Evolutionary conservation across 2,329 filamentous ascomycete species (phyloP), one percentile per base, ranked within the genome.

Genomic region (Ploettnerulaceae sp.): DNA sequence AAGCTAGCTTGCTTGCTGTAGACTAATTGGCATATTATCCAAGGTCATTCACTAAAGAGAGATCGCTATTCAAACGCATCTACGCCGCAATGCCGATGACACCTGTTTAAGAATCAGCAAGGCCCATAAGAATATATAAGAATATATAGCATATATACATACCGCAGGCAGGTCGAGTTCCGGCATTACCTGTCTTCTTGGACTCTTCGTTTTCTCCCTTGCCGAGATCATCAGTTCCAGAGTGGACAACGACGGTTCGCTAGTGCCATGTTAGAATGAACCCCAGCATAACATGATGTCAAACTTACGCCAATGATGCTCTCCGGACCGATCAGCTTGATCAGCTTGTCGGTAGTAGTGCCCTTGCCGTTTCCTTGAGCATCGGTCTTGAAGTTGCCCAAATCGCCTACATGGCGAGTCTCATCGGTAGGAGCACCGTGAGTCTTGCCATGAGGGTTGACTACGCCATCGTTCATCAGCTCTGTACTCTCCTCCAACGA

Each of bases 131-230:
- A 8, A 15, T 8, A 7, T 14, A 15, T 5, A 29, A 4, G 9
- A 20, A 17, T 3, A 33, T 14, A 32, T 12, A 18, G 24, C n/a
- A n/a, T n/a, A 24, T 7, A 18, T 36, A 70, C 79, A 67, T 79
- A 87, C 93, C 93, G 74, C 93, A 98, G 68, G 93, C 93, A 67
- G 93, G 93, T 67, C 93, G 88, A 61, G 75, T 70, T 64, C 93
- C 93, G 67, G 93, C 93, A 69, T 97, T 98, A 60, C 93, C 93
- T 57, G 93, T 98, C 84, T 94, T 96, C 77, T 94, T 89, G 65
- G 89, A 95, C 77, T 97, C 89, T 73, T 91, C 88, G 74, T 87
- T 83, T 61, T 74, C 87, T 64, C 89, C 89, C 78, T 86, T 87
- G 71, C 93, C 93, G 57, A 98, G 88, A 67, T 98, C 93, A 67